These are phyloP conservation scores for Taphrina sp. DNA, from an alignment of 1,139 yeast genomes.

Conservation along the genomic window DNA sequence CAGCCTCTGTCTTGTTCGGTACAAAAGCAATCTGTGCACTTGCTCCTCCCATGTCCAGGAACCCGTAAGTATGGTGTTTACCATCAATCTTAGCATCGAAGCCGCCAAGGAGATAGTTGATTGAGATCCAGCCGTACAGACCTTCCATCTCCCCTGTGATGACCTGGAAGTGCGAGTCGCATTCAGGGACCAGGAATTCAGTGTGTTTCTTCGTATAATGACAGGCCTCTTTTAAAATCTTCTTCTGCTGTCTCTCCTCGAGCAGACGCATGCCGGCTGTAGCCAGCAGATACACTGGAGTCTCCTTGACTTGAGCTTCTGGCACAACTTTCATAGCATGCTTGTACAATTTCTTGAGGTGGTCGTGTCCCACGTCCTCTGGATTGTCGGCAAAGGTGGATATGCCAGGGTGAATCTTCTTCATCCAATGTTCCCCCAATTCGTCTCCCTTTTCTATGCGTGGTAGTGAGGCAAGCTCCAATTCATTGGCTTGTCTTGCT, in stretches of 20 bases:
- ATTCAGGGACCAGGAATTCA: slow-evolving; percentile 57
- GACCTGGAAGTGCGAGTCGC: slow-evolving; percentile 57
- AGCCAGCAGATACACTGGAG: slow-evolving; percentile 75
- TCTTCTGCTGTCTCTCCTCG: slow-evolving; percentile 55
- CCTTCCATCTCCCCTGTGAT: slow-evolving; percentile 81
- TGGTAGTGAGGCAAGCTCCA: slow-evolving; percentile 39
- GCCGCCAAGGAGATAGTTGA: slow-evolving; percentile 65
- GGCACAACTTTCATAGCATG: slow-evolving; percentile 65
- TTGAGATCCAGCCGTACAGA: slow-evolving; percentile 74
- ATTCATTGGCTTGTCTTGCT: slow-evolving; percentile 44
- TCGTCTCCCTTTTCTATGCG: slow-evolving; percentile 38
- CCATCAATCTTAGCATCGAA: slow-evolving; percentile 53
- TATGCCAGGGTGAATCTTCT: slow-evolving; percentile 66
- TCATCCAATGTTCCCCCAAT: slow-evolving; percentile 41
- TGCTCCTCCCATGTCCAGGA: slow-evolving; percentile 86
- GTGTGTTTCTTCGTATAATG: slow-evolving; percentile 54
- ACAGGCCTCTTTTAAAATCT: slow-evolving; percentile 58
- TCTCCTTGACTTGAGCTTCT: slow-evolving; percentile 60
- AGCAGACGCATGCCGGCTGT: slow-evolving; percentile 79
- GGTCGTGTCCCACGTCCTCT: slow-evolving; percentile 58
- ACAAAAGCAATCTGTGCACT: slow-evolving; percentile 80
- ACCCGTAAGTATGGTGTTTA: slow-evolving; percentile 63
- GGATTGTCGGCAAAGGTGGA: slow-evolving; percentile 56
- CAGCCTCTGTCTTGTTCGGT: slow-evolving; percentile 59
- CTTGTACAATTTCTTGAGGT: slow-evolving; percentile 56